Percentiles rank a stretch among this genome's conserved stretches.
Conservation (phyloP, 805 yeast genomes). For the Naumovozyma dairenensis region DNA sequence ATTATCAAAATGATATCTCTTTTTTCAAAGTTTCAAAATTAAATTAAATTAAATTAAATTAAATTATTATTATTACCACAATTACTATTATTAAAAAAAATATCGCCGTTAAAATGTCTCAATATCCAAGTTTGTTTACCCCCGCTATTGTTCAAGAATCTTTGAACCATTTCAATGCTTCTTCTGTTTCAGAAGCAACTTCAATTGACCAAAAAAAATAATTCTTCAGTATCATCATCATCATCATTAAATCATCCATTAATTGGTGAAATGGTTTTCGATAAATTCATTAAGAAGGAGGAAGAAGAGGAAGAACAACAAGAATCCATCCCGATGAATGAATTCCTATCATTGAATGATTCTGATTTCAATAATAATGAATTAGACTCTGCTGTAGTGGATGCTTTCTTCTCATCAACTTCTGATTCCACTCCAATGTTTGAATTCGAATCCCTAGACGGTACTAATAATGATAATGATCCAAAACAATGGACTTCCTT, state of each 20-base stretch:
- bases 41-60: slow-evolving; percentile 3
- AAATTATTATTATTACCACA: slow-evolving; percentile 2
- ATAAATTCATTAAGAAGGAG: slow-evolving; percentile 16
- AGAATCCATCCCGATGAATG: slow-evolving; percentile 2
- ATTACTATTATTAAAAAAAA: slow-evolving; percentile 1
- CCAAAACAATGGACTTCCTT: slow-evolving; percentile 54
- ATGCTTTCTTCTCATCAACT: slow-evolving; percentile 35
- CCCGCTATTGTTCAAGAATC: slow-evolving; percentile 3
- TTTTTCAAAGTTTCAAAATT: slow-evolving; percentile 1
- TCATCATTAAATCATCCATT: slow-evolving; percentile 6
- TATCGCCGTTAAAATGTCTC: slow-evolving; percentile 9
- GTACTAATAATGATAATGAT: slow-evolving; percentile 14
- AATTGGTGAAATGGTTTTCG: slow-evolving; percentile 21
- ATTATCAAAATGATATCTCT: slow-evolving; percentile 4
- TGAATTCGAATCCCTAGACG: slow-evolving; percentile 24
- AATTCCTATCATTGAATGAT: slow-evolving; percentile 1
- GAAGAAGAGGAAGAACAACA: slow-evolving; percentile 1
- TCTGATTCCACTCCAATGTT: slow-evolving; percentile 56
- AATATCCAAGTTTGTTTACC: slow-evolving; percentile 11
- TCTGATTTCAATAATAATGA: slow-evolving; percentile 15
- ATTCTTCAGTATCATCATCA: slow-evolving; percentile 1
- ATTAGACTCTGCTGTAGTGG: slow-evolving; percentile 56
- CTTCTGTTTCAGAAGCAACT: slow-evolving; percentile 1
- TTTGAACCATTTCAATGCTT: background rate
- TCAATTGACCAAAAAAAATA: background rate